Base-by-base conservation (phyloP, 2,329 filamentous ascomycete genomes). In the Huntiella decipiens region DNA sequence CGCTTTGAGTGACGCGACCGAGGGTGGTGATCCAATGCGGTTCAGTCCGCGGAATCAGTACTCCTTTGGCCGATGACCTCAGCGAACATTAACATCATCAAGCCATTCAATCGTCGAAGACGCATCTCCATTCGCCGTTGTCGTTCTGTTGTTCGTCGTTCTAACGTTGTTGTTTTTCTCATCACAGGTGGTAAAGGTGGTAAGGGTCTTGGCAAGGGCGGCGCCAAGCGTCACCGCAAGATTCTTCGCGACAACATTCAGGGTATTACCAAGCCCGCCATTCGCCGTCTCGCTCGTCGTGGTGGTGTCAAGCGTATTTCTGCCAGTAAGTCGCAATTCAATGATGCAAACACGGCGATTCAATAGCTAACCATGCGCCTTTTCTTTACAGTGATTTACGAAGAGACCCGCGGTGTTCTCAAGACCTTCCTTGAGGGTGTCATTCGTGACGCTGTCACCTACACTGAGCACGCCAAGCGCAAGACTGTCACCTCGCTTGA, bases 281-380 rank as follows among this genome's bases (percentile, higher is more conserved):
- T 95, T 69, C 82, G 87, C 61, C 87, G 87, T 92, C 86, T 95
- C 65, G 87, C 87, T 55, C 87, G 87, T 71, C 86, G 87, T 91
- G 87, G 87, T 68, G 87, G 87, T 88, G 87, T 95, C 75, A 95
- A 95, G 84, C 87, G 87, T 93, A 95, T 95, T 62, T 94, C 86
- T 61, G 87, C 87, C 64, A 92, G 42, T 48, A 43, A 45, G 46
- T 45, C 15, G 8, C 12, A 22, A 1, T 13, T 1, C 40, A 4
- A 1, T 12, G 15, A 16, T 15, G 11, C 3, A 35, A 17, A 8
- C 13, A 2, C 5, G 5, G 13, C 16, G n/a, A 17, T 5, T 4
- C 5, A 36, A 7, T 19, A 22, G 19, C 45, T 48, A 48, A 48
- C 46, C 28, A 11, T 19, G 22, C 22, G 22, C 32, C 17, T 5